phyloP scores from a whole-genome alignment of 2,329 filamentous ascomycete genomes.

The Fusarium xyrophilum region DNA sequence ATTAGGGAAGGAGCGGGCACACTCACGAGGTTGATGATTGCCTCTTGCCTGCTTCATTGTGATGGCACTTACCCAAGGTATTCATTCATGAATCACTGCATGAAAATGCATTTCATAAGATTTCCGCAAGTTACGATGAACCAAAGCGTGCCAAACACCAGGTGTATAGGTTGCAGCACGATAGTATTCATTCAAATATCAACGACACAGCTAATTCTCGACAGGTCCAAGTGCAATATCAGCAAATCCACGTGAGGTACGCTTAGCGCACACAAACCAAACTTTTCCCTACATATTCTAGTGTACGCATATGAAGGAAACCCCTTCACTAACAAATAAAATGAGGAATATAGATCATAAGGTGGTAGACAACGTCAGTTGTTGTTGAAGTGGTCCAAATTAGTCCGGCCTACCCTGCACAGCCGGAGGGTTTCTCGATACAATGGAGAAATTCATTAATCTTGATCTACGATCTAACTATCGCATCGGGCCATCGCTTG shows the following conservation, averaged over 20 bases:
- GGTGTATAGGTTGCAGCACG: too few species aligned
- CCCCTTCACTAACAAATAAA: accelerated
- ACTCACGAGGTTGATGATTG: neutral
- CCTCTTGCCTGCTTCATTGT: neutral
- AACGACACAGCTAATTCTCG: accelerated
- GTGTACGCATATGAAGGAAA: too few species aligned
- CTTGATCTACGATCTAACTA: neutral
- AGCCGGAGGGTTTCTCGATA: neutral
- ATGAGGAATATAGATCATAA: too few species aligned
- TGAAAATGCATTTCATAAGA: neutral
- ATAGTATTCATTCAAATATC: too few species aligned
- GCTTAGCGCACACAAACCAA: neutral
- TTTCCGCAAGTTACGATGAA: neutral
- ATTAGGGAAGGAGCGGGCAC: neutral
- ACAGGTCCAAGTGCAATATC: accelerated
- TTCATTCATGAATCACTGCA: neutral
- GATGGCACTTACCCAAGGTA: neutral
- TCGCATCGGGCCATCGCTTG: neutral
- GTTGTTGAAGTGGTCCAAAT: too few species aligned
- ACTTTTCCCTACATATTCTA: accelerated
- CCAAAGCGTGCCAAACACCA: too few species aligned
- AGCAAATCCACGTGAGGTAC: neutral
- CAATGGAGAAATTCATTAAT: neutral
- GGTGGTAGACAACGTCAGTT: too few species aligned
- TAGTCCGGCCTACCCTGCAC: neutral